Conservation (phyloP, 495 filamentous ascomycete genomes). For the Ramalina intermedia region DNA sequence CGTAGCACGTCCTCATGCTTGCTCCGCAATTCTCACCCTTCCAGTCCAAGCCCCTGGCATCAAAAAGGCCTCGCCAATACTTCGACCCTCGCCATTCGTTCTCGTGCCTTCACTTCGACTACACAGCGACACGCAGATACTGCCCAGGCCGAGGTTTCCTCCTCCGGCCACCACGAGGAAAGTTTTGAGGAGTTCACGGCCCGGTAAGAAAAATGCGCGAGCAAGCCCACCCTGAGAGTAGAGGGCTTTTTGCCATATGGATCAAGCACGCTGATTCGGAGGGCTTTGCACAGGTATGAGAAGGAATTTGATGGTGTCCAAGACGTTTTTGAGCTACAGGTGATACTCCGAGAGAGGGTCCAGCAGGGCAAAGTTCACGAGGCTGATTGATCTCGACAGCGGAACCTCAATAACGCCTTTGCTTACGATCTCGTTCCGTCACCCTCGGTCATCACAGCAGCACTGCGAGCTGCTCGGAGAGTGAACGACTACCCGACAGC, state of each 20-base stretch:
- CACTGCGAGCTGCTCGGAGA: slow-evolving; percentile 77
- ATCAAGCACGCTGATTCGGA: slow-evolving; percentile 15
- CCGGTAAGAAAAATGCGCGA: slow-evolving; percentile 48
- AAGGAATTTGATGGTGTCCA: slow-evolving; percentile 96
- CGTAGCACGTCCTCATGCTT: slow-evolving; percentile 50
- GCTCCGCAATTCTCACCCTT: slow-evolving; percentile 20
- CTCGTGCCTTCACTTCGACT: neutral
- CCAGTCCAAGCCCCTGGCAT: neutral
- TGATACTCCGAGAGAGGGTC: slow-evolving; percentile 23
- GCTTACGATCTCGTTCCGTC: slow-evolving; percentile 99
- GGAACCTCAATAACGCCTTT: slow-evolving; percentile 99
- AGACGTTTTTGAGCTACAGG: slow-evolving; percentile 99
- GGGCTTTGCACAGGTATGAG: slow-evolving; percentile 60
- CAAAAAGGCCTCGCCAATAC: slow-evolving; percentile 5
- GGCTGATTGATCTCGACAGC: slow-evolving; percentile 34
- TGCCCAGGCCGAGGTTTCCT: slow-evolving; percentile 12
- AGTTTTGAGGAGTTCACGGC: slow-evolving; percentile 98
- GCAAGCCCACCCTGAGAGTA: neutral
- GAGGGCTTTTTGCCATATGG: neutral
- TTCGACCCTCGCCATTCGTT: neutral
- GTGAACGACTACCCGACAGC: slow-evolving; percentile 99
- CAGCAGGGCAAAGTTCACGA: neutral
- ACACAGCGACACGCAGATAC: neutral
- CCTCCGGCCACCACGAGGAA: slow-evolving; percentile 62
- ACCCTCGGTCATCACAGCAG: slow-evolving; percentile 78